Evolutionary conservation across 1,284 basidiomycete genomes (phyloP).

Genomic region (Inonotus obliquus): DNA sequence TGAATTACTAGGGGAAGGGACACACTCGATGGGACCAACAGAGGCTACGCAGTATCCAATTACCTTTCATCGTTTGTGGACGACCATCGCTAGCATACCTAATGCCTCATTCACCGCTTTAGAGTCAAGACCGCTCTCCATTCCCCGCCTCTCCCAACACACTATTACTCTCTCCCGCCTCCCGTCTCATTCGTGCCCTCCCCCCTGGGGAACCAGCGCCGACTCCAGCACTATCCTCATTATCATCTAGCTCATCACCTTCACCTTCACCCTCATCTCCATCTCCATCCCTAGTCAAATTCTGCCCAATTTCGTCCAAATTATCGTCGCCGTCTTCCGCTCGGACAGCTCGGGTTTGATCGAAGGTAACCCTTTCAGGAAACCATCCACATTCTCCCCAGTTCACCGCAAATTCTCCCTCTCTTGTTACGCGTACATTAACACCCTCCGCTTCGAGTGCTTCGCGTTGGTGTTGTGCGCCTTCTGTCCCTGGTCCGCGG

Average conservation of each 20-base stretch:
- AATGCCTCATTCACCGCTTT: neutral
- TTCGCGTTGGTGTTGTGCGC: conserved; percentile 62
- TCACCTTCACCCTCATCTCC: conserved; percentile 18
- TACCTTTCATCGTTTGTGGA: too few species aligned
- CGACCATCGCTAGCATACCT: neutral
- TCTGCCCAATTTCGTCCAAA: neutral
- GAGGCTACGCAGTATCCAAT: neutral
- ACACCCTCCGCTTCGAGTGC: conserved; percentile 69
- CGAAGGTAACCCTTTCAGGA: conserved; percentile 35
- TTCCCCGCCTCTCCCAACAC: neutral
- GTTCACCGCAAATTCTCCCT: conserved; percentile 46
- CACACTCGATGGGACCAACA: neutral
- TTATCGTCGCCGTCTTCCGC: neutral
- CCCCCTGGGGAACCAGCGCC: neutral
- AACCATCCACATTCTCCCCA: conserved; percentile 57
- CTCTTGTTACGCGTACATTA: conserved; percentile 46
- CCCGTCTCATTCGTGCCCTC: conserved; percentile 10
- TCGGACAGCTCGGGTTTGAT: neutral
- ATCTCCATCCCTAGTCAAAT: neutral
- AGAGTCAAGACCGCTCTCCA: neutral
- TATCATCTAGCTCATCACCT: neutral
- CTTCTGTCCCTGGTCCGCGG: conserved; percentile 67
- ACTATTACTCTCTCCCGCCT: neutral
- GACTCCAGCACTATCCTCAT: conserved; percentile 19
- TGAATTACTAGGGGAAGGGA: neutral